Evolutionary conservation across 352 stramenopile genomes (phyloP), one percentile per base, ranked within the genome.

Genomic region (Phytophthora palmivora): DNA sequence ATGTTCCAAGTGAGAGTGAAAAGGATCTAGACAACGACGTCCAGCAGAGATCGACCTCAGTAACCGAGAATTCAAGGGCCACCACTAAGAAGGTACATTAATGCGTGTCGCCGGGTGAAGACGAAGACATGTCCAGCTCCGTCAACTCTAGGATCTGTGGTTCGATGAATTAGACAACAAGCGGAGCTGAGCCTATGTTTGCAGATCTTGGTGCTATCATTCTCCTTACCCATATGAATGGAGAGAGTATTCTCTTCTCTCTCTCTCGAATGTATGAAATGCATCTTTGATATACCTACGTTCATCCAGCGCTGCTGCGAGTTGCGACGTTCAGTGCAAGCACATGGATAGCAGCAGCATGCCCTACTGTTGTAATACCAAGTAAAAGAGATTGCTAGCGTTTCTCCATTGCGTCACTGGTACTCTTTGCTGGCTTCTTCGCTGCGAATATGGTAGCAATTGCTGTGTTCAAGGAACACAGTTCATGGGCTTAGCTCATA

Each of bases 61-160:
- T 21, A 11, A 33, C 37, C n/a, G 56, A 65, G 8, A 33, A 59
- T 15, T 26, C 52, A 10, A 62, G 58, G 24, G 41, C 44, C 32
- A 50, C 38, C 9, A 49, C 44, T 9, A 69, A 67, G 22, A 65
- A 65, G 42, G 62, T 66, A 39, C 67, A 58, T 67, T 74, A 32
- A 68, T 1, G 11, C 14, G 21, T 39, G 34, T 32, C 18, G 9
- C 4, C 4, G 7, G 36, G 42, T 28, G 32, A 42, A 14, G 36
- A 21, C 4, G 37, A 49, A 28, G 33, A 18, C 21, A 60, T 46
- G 33, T 5, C 18, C 15, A 2, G 14, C 36, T 32, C 42, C 37
- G 22, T 19, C 28, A 44, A 15, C 53, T 26, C 15, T 21, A 28
- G n/a, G 37, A 28, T 28, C 37, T 60, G 39, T 32, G 16, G 45